Percentiles rank a stretch among this genome's conserved stretches.
These are phyloP conservation scores for Dissoconium aciculare DNA, from an alignment of 2,329 filamentous ascomycete species.

Conservation along the genomic window DNA sequence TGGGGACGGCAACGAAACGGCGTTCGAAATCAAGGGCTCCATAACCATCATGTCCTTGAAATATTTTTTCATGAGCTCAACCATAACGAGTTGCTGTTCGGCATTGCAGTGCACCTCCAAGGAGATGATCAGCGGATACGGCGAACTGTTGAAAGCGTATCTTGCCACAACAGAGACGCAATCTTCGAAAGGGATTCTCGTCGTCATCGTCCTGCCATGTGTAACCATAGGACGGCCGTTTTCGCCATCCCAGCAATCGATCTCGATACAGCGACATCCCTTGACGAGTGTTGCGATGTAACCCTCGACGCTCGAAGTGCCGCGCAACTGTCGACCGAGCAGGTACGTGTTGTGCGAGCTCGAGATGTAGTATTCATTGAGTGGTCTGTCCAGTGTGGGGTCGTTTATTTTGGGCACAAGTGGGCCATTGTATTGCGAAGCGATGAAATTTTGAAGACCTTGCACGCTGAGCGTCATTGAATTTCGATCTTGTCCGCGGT, in stretches of 20 bases:
- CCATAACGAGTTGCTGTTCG: constrained; percentile 75
- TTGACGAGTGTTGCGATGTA: constrained; percentile 81
- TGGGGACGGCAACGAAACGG: constrained; percentile 62
- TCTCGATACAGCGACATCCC: constrained; percentile 88
- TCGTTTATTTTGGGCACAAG: constrained; percentile 14
- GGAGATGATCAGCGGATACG: constrained; percentile 82
- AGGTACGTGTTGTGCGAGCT: constrained; percentile 98
- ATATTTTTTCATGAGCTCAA: constrained; percentile 69
- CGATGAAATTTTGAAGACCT: constrained; percentile 62
- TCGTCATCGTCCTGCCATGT: constrained; percentile 81
- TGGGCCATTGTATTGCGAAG: constrained; percentile 37
- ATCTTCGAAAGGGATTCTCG: constrained; percentile 74
- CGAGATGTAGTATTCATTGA: constrained; percentile 96
- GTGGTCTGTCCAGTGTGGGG: constrained; percentile 54
- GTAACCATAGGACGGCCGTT: constrained; percentile 80
- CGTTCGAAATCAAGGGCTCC: constrained; percentile 55
- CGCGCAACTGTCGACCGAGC: constrained; percentile 74
- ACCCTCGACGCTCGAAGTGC: constrained; percentile 82
- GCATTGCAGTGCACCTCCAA: constrained; percentile 87
- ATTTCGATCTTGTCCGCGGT: constrained; percentile 19
- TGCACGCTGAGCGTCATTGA: constrained; percentile 53
- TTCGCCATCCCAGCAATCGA: constrained; percentile 93
- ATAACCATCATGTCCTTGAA: constrained; percentile 70
- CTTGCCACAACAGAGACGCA: constrained; percentile 87
- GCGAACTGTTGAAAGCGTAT: constrained; percentile 79